Evolutionary conservation across 192 early-diverging fungal genomes (phyloP), one percentile per base, ranked within the genome.

Genomic region (Coemansia sp.): DNA sequence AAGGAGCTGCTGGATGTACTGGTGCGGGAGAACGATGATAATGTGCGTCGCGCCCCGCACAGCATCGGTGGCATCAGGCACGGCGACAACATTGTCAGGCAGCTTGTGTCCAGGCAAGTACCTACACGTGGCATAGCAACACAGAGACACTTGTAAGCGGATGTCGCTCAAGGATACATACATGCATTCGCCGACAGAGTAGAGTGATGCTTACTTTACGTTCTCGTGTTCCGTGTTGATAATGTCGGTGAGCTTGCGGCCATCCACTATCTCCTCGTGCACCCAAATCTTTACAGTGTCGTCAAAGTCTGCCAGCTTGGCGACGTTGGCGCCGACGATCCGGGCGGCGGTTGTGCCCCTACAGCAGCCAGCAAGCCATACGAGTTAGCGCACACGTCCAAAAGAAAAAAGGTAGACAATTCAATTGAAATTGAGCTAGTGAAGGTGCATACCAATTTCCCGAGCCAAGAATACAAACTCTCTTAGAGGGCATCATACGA

Each of bases 141-240:
- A 45, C 18, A 20, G 41, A n/a, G 43, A 45, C 18, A 12, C 41
- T 23, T 23, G 20, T 25, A 62, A 36, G 43, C 43, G 9, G 9
- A 21, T 45, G 6, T 21, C 18, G 18, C 25, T 56, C 31, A 13
- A 18, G 52, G 16, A 8, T 38, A 13, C 37, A 38, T 38, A 8
- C 12, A 13, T 13, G 9, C 18, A 21, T 18, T 7, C 18, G 7
- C 50, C 37, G 14, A 48, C 21, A 78, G 77, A 14, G n/a, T 34
- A 33, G 16, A 10, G 23, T 14, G n/a, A 28, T 14, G 38, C 70
- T 65, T 72, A 79, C 86, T 92, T 92, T 65, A 89, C 88, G 75
- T 97, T 99, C 79, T 94, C 95, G 79, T 97, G 95, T 59, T 85
- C 75, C 20, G 84, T 89, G 86, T 99, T 99, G 83, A 99, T 97